Percentiles rank a stretch among this genome's conserved stretches.
phyloP scores from a whole-genome alignment of 2,329 filamentous ascomycete genomes.

The Blastomyces gilchristii region DNA sequence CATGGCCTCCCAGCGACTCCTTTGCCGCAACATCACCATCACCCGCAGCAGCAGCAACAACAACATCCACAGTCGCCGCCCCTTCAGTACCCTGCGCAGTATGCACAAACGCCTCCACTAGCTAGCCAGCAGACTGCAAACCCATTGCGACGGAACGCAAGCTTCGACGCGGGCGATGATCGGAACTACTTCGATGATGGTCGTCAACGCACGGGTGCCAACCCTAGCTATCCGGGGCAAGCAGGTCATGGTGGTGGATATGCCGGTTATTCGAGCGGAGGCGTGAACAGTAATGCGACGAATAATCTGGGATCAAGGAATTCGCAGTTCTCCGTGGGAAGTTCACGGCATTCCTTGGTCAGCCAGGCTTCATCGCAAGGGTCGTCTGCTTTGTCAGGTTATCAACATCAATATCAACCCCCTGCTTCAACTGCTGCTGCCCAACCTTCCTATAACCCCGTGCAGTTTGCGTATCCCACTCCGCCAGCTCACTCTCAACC shows the following conservation, averaged over 20 bases:
- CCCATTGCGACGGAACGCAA: conserved; percentile 48
- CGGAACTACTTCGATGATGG: conserved; percentile 39
- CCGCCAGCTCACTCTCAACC: conserved; percentile 37
- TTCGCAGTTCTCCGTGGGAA: conserved; percentile 26
- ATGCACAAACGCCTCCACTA: conserved; percentile 32
- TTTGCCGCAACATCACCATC: not conserved
- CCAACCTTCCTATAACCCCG: conserved; percentile 51
- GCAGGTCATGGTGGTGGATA: conserved; percentile 30
- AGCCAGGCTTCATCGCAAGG: conserved; percentile 36
- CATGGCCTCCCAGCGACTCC: conserved; percentile 30
- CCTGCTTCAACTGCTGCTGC: conserved; percentile 29
- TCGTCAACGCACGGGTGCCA: conserved; percentile 25
- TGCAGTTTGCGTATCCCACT: conserved; percentile 45
- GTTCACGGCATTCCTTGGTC: conserved; percentile 27
- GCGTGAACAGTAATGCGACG: conserved; percentile 19
- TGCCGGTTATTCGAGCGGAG: conserved; percentile 22
- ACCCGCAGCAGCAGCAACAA: not conserved
- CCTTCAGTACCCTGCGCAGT: conserved; percentile 28
- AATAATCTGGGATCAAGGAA: conserved; percentile 27
- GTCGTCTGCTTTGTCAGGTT: conserved; percentile 33
- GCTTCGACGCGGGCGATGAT: conserved; percentile 70
- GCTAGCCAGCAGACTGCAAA: conserved; percentile 33
- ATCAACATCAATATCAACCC: conserved; percentile 45
- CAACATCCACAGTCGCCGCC: not conserved
- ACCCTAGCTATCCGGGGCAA: conserved; percentile 27